Percentiles rank a stretch among this genome's conserved stretches.
Evolutionary conservation across 2,329 filamentous ascomycete species (phyloP).

Genomic region (Stagonosporopsis rhizophila): DNA sequence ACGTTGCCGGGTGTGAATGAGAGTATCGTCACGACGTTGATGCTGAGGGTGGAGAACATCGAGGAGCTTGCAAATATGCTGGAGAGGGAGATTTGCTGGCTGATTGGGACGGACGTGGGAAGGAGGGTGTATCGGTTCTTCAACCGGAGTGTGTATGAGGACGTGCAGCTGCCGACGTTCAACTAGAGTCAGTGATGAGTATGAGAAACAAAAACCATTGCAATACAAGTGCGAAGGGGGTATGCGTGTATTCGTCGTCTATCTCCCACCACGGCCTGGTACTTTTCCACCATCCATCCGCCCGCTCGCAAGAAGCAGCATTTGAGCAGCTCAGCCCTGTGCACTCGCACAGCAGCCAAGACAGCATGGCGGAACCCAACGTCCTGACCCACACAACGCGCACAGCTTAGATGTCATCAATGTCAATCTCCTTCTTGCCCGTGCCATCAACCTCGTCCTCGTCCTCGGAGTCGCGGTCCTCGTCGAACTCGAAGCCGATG

Average conservation of each 20-base stretch:
- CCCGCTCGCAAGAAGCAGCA: slow-evolving; percentile 50
- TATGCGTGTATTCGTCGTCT: slow-evolving; percentile 17
- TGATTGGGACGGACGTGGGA: slow-evolving; percentile 80
- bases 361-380: slow-evolving; percentile 48
- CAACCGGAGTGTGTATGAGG: slow-evolving; percentile 62
- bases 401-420: slow-evolving; percentile 81
- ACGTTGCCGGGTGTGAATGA: slow-evolving; percentile 79
- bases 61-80: slow-evolving; percentile 85
- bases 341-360: slow-evolving; percentile 31
- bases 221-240: not conserved
- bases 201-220: not conserved
- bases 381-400: not conserved
- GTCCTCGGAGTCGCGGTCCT: slow-evolving; percentile 72
- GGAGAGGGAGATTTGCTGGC: slow-evolving; percentile 71
- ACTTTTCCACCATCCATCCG: slow-evolving; percentile 36
- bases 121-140: slow-evolving; percentile 84
- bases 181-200: slow-evolving; percentile 1
- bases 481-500: slow-evolving; percentile 98
- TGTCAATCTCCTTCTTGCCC: slow-evolving; percentile 83
- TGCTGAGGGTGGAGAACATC: slow-evolving; percentile 76
- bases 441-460: slow-evolving; percentile 61
- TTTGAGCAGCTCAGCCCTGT: slow-evolving; percentile 45
- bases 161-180: slow-evolving; percentile 35
- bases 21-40: slow-evolving; percentile 76
- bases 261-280: not conserved